phyloP scores from a whole-genome alignment of 352 stramenopile genomes.

The Thraustochytrium sp. region DNA sequence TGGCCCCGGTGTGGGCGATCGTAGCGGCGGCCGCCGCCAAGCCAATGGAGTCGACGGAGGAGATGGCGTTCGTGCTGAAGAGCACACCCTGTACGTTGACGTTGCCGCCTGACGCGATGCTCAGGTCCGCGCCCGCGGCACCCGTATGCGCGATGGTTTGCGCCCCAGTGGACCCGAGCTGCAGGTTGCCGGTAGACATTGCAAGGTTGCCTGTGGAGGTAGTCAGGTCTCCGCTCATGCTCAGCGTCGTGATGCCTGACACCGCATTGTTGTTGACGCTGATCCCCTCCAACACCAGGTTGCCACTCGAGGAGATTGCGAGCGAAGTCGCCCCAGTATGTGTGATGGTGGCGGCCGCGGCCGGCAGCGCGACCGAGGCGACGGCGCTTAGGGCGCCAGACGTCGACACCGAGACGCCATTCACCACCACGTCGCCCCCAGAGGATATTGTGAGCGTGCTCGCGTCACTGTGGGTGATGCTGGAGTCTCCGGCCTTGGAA shows the following conservation, averaged over 20 bases:
- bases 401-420: background rate
- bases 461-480: background rate
- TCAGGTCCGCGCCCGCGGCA: background rate
- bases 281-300: background rate
- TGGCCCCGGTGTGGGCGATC: background rate
- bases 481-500: too few relatives aligned
- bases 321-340: background rate
- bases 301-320: background rate
- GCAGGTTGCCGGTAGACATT: background rate
- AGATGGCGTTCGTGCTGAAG: background rate
- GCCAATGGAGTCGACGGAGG: background rate
- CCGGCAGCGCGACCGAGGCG: background rate
- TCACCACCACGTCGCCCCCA: background rate
- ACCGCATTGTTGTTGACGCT: background rate
- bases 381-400: background rate
- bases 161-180: background rate
- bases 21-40: background rate
- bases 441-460: background rate
- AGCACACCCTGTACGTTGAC: background rate
- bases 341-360: background rate
- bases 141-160: background rate
- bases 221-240: too few relatives aligned
- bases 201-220: too few relatives aligned
- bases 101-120: background rate
- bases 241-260: background rate